These are phyloP conservation scores for Ceratocystis papillata DNA, from an alignment of 2,329 filamentous ascomycete species.

Conservation along the genomic window DNA sequence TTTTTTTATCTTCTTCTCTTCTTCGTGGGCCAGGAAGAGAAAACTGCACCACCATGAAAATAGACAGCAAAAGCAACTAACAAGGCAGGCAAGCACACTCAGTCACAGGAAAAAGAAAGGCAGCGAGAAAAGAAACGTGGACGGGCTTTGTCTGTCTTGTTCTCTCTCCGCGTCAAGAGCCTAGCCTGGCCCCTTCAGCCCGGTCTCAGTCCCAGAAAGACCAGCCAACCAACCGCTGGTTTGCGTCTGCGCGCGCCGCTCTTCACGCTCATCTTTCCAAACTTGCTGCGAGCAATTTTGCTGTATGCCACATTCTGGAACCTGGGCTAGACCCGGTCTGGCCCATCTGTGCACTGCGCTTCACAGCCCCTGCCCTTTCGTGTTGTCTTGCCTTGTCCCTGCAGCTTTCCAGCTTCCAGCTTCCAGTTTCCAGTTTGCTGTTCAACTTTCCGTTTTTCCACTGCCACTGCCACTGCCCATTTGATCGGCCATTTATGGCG, in stretches of 20 bases:
- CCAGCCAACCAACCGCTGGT: background rate
- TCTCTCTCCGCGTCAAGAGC: background rate
- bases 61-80: background rate
- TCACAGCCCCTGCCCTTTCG: background rate
- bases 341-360: conserved; percentile 1
- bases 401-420: background rate
- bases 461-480: too few relatives aligned
- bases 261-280: background rate
- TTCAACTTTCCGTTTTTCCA: too few relatives aligned
- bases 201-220: too few relatives aligned
- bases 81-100: background rate
- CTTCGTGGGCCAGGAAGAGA: background rate
- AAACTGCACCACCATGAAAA: background rate
- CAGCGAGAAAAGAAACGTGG: background rate
- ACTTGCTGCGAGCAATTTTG: background rate
- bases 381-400: conserved; percentile 6
- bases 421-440: too few relatives aligned
- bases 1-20: background rate
- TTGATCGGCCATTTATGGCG: too few relatives aligned
- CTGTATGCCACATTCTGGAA: conserved; percentile 9
- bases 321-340: conserved; percentile 3
- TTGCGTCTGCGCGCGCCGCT: background rate
- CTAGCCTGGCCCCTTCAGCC: too few relatives aligned
- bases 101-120: background rate
- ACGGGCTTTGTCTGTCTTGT: background rate